Evolutionary conservation across 495 filamentous ascomycete species (phyloP).

Genomic region (Penicillium antarcticum): DNA sequence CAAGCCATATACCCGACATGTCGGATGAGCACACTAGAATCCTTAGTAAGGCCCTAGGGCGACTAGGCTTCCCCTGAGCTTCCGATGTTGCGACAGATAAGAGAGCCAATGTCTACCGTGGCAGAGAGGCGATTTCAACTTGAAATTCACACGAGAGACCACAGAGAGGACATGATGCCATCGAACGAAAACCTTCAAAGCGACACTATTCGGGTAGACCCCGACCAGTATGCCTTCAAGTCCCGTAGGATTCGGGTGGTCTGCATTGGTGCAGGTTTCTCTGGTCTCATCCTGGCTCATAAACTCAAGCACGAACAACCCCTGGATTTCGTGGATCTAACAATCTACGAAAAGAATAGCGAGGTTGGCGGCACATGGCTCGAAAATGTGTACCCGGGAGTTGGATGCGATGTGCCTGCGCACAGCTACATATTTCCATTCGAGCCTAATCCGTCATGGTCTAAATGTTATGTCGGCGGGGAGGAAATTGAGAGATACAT

Average conservation of each 20-base stretch:
- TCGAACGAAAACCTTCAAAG: no score
- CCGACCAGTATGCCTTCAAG: slow-evolving; percentile 13
- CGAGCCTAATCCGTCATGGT: slow-evolving; percentile 58
- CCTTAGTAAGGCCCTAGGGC: no score
- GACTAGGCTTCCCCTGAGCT: no score
- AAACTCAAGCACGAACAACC: slow-evolving; percentile 26
- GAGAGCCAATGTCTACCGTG: no score
- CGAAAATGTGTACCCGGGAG: slow-evolving; percentile 53
- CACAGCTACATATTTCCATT: slow-evolving; percentile 52
- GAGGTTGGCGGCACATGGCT: slow-evolving; percentile 50
- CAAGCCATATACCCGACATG: no score
- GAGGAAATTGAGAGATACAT: slow-evolving; percentile 59
- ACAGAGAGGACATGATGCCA: no score
- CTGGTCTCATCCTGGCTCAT: slow-evolving; percentile 44
- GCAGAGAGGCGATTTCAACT: no score
- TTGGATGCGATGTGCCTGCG: slow-evolving; percentile 57
- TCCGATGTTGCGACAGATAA: no score
- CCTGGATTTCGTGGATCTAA: slow-evolving; percentile 41
- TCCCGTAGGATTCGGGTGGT: slow-evolving; percentile 29
- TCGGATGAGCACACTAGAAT: no score
- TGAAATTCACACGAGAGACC: no score
- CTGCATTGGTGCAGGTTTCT: slow-evolving; percentile 52
- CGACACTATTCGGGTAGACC: no score
- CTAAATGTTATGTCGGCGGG: slow-evolving; percentile 52
- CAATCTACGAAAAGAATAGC: slow-evolving; percentile 47